These are phyloP conservation scores for Endoconidiophora laricicola DNA, from an alignment of 2,329 filamentous ascomycete species.

Conservation along the genomic window DNA sequence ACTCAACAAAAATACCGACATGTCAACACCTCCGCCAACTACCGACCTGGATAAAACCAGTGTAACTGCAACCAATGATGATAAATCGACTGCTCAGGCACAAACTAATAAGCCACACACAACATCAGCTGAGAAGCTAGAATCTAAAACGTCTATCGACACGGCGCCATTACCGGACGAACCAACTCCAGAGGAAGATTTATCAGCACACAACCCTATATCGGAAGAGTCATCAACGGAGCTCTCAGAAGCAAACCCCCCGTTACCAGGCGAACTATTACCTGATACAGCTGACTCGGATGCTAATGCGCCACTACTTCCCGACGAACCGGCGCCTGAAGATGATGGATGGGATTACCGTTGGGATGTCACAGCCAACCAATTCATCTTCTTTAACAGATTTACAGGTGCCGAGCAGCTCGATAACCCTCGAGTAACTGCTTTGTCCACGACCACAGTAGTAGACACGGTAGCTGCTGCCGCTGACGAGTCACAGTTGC, in stretches of 20 bases:
- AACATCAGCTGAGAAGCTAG: not conserved
- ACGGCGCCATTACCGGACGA: constrained; percentile 6
- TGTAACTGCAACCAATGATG: no score
- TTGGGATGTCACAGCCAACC: constrained; percentile 52
- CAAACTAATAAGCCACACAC: not conserved
- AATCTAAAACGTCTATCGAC: not conserved
- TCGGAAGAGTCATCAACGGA: not conserved
- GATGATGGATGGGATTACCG: constrained; percentile 66
- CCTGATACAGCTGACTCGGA: not conserved
- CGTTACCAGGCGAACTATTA: constrained; percentile 12
- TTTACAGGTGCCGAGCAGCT: constrained; percentile 62
- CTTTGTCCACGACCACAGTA: constrained; percentile 17
- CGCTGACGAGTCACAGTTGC: constrained; percentile 13
- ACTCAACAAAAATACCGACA: no score
- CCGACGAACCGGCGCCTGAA: constrained; percentile 31
- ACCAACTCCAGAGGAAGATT: not conserved
- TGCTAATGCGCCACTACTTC: constrained; percentile 23
- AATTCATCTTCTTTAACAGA: constrained; percentile 75
- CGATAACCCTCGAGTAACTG: constrained; percentile 67
- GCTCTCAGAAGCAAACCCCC: constrained; percentile 8
- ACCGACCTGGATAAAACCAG: not conserved
- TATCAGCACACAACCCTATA: constrained; percentile 1
- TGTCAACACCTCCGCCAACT: no score
- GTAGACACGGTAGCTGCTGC: constrained; percentile 18
- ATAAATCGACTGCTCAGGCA: not conserved